A percentile compares a stretch with the other conserved stretches of the same genome.
phyloP scores from a whole-genome alignment of 805 yeast genomes.

The Myxozyma nipponensis region DNA sequence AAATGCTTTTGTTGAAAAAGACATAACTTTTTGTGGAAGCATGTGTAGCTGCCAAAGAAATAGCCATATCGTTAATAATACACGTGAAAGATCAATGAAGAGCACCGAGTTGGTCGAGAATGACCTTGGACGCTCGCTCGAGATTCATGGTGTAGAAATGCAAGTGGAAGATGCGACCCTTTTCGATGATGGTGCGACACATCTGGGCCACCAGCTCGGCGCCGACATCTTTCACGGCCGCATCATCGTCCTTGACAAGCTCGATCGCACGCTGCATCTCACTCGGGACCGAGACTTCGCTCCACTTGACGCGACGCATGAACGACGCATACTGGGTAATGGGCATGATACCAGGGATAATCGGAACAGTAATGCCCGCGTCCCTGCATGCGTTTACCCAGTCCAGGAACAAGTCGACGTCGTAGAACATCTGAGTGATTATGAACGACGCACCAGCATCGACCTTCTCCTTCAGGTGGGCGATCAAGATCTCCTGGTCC shows the following conservation, averaged over 20 bases:
- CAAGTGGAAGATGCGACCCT: constrained; percentile 74
- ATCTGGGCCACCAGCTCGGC: constrained; percentile 75
- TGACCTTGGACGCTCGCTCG: constrained; percentile 86
- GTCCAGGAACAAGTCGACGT: constrained; percentile 72
- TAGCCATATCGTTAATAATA: constrained; percentile 9
- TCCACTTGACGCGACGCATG: constrained; percentile 92
- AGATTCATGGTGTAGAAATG: constrained; percentile 98
- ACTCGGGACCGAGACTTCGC: constrained; percentile 75
- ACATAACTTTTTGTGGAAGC: constrained; percentile 17
- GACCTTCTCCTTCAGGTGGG: constrained; percentile 75
- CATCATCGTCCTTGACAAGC: constrained; percentile 87
- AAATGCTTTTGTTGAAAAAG: constrained; percentile 30
- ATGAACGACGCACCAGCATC: constrained; percentile 94
- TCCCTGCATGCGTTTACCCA: constrained; percentile 77
- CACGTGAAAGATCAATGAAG: constrained; percentile 35
- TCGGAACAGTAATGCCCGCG: constrained; percentile 74
- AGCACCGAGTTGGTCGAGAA: constrained; percentile 68
- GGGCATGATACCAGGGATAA: constrained; percentile 98
- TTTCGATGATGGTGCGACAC: constrained; percentile 68
- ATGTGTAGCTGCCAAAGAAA: constrained; percentile 18
- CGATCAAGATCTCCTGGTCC: constrained; percentile 50
- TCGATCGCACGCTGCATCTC: constrained; percentile 66
- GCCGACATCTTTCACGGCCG: constrained; percentile 79
- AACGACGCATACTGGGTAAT: constrained; percentile 92
- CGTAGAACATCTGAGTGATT: constrained; percentile 96